These are phyloP conservation scores for Suillus subluteus DNA, from an alignment of 768 basidiomycete species.

Conservation along the genomic window DNA sequence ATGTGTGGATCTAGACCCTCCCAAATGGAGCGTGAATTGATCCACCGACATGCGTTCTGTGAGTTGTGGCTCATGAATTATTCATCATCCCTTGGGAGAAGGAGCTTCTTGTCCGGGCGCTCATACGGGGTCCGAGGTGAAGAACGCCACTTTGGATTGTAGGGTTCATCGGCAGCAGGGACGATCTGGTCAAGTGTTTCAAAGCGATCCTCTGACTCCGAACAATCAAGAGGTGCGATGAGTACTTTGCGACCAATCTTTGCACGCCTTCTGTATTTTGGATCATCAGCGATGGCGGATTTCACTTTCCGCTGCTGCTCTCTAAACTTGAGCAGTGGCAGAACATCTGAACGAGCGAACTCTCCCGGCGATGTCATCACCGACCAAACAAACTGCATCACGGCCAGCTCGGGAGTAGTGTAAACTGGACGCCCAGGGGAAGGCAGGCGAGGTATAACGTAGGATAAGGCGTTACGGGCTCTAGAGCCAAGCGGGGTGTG, in stretches of 20 bases:
- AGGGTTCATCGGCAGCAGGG: neutral
- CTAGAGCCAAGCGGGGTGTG: neutral
- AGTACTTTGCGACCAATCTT: slow-evolving; percentile 20
- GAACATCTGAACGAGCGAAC: neutral
- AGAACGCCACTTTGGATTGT: neutral
- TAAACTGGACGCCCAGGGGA: slow-evolving; percentile 25
- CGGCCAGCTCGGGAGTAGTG: slow-evolving; percentile 21
- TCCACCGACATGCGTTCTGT: neutral
- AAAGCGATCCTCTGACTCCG: neutral
- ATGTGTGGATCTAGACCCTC: too few species aligned
- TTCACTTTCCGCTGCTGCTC: neutral
- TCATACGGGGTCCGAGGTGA: slow-evolving; percentile 1
- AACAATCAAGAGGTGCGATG: slow-evolving; percentile 20
- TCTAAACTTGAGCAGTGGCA: slow-evolving; percentile 4
- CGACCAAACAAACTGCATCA: slow-evolving; percentile 28
- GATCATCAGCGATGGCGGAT: neutral
- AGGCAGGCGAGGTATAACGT: slow-evolving; percentile 32
- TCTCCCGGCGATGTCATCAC: slow-evolving; percentile 19
- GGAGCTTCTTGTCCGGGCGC: neutral
- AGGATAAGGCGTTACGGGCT: slow-evolving; percentile 16
- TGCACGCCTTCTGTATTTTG: neutral
- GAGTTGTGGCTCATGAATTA: neutral
- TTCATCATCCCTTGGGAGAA: slow-evolving; percentile 6
- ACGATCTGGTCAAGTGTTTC: slow-evolving; percentile 5
- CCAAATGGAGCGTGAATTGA: neutral